These are phyloP conservation scores for Aspergillus sergii DNA, from an alignment of 2,329 filamentous ascomycete species.

Conservation along the genomic window DNA sequence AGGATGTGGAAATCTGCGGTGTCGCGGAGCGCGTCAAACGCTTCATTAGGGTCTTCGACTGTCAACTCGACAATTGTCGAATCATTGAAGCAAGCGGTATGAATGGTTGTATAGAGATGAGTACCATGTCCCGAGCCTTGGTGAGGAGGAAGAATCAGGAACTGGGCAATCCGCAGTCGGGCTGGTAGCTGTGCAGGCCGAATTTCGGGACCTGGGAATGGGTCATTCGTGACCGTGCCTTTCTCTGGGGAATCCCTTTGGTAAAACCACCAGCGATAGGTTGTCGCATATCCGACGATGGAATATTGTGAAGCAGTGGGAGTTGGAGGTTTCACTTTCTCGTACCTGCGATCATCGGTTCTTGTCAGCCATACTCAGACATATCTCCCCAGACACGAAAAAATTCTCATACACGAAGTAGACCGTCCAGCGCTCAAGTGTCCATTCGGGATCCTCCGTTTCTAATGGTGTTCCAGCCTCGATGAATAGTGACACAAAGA, in stretches of 20 bases:
- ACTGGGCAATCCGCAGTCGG: conserved; percentile 87
- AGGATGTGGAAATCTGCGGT: conserved; percentile 62
- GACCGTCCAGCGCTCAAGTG: conserved; percentile 82
- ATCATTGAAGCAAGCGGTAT: conserved; percentile 67
- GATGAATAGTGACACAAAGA: conserved; percentile 83
- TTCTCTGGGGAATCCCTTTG: conserved; percentile 42
- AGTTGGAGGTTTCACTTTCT: conserved; percentile 51
- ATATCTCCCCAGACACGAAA: background rate
- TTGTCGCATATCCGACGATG: conserved; percentile 86
- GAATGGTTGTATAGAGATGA: conserved; percentile 79
- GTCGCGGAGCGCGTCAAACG: conserved; percentile 67
- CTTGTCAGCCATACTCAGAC: background rate
- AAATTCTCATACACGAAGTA: conserved; percentile 70
- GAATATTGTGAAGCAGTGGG: conserved; percentile 65
- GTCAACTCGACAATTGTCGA: conserved; percentile 78
- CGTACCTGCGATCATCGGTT: conserved; percentile 51
- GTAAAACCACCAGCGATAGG: conserved; percentile 78
- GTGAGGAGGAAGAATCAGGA: conserved; percentile 85
- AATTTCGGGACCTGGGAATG: conserved; percentile 47
- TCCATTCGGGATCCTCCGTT: conserved; percentile 71
- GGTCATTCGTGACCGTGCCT: conserved; percentile 46
- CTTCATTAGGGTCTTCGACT: conserved; percentile 85
- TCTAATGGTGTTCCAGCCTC: conserved; percentile 84
- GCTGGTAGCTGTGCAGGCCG: conserved; percentile 67
- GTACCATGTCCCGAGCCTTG: conserved; percentile 79